Conservation (phyloP, 2,329 filamentous ascomycete species). For the Clonostachys rosea region DNA sequence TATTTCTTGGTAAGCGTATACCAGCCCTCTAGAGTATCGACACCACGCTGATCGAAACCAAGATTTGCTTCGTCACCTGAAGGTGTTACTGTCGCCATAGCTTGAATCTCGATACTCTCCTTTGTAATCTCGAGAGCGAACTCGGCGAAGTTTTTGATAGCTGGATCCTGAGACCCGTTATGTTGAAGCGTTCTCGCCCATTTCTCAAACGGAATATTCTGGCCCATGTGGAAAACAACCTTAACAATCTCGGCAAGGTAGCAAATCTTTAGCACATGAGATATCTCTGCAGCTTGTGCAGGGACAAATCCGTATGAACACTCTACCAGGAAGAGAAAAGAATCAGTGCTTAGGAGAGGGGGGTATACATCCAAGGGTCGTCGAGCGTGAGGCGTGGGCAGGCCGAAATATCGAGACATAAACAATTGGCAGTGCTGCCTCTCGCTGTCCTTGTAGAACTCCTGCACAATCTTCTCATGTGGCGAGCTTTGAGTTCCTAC, state of each 20-base stretch:
- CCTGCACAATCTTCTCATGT: conserved; percentile 18
- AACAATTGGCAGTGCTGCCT: conserved; percentile 76
- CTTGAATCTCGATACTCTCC: neutral
- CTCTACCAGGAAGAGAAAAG: conserved; percentile 79
- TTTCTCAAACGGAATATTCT: conserved; percentile 43
- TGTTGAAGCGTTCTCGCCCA: conserved; percentile 43
- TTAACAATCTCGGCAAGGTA: conserved; percentile 91
- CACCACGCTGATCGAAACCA: conserved; percentile 50
- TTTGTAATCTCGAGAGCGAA: conserved; percentile 34
- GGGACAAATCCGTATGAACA: conserved; percentile 67
- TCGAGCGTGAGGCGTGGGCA: conserved; percentile 16
- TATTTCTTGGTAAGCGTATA: conserved; percentile 71
- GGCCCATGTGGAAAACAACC: conserved; percentile 58
- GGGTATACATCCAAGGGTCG: conserved; percentile 39
- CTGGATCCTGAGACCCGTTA: conserved; percentile 35
- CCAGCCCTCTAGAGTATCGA: conserved; percentile 48
- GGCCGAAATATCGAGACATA: conserved; percentile 47
- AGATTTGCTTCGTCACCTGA: conserved; percentile 19
- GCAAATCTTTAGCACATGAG: conserved; percentile 77
- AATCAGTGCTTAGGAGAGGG: conserved; percentile 63
- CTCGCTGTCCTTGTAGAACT: conserved; percentile 64
- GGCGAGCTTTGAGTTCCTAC: conserved; percentile 54
- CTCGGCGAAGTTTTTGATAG: conserved; percentile 48
- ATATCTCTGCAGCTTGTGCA: conserved; percentile 66
- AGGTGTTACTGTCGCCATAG: neutral